A percentile compares a stretch with the other conserved stretches of the same genome.
These are phyloP conservation scores for Annona squamosa DNA, from an alignment of 164 flowering plant genomes.

Conservation along the genomic window DNA sequence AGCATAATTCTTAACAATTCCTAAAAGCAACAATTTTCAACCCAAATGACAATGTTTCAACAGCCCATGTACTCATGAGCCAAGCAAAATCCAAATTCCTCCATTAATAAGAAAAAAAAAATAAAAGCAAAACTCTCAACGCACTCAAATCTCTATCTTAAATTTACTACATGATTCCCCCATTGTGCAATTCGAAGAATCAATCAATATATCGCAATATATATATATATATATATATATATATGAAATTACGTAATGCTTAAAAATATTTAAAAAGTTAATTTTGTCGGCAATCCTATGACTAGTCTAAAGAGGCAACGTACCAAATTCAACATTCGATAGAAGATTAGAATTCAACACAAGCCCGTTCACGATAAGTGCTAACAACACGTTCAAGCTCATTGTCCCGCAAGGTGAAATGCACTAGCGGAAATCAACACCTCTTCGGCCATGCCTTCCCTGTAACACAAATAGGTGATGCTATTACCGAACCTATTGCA, in stretches of 20 bases:
- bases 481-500: conserved; percentile 27
- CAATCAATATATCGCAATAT: conserved; percentile 41
- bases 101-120: neutral
- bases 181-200: conserved; percentile 24
- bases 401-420: conserved; percentile 33
- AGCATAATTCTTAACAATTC: neutral
- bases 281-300: conserved; percentile 44
- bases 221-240: conserved; percentile 30
- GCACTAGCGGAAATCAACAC: conserved; percentile 48
- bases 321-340: conserved; percentile 28
- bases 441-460: conserved; percentile 49
- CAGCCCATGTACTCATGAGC: neutral
- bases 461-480: conserved; percentile 44
- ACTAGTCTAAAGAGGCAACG: conserved; percentile 21
- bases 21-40: neutral
- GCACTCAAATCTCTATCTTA: conserved; percentile 28
- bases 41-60: neutral
- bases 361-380: conserved; percentile 53
- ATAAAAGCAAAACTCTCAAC: neutral
- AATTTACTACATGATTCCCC: conserved; percentile 29
- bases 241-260: conserved; percentile 37
- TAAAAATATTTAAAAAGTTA: conserved; percentile 31
- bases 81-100: neutral
- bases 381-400: conserved; percentile 37
- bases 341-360: conserved; percentile 17